These are phyloP conservation scores for Meyerozyma athensensis DNA, from an alignment of 1,139 yeast species.

Conservation along the genomic window DNA sequence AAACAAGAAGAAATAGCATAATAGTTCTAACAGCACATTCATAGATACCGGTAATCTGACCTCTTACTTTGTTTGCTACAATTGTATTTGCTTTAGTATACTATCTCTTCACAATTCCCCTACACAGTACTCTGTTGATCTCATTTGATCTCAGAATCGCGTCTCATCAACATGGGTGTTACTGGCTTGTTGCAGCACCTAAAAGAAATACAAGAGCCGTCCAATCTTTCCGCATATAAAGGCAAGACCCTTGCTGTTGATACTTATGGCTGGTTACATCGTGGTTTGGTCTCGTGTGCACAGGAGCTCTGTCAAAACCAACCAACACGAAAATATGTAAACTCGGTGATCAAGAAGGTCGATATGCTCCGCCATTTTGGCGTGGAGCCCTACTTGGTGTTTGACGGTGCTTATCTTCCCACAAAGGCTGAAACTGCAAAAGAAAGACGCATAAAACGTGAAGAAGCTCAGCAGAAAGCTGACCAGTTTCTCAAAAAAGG, in stretches of 20 bases:
- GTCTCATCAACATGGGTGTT: conserved; percentile 56
- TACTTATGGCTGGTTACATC: conserved; percentile 95
- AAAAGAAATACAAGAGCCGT: conserved; percentile 63
- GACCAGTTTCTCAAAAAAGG: conserved; percentile 46
- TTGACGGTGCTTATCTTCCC: conserved; percentile 87
- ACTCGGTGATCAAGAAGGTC: conserved; percentile 57
- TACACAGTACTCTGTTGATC: too few species aligned
- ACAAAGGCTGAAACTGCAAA: conserved; percentile 72
- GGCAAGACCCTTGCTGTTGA: conserved; percentile 88
- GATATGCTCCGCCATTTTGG: conserved; percentile 63
- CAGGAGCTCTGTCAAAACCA: conserved; percentile 69
- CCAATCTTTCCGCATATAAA: conserved; percentile 53
- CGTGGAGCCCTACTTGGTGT: conserved; percentile 81
- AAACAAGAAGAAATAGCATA: conserved; percentile 17
- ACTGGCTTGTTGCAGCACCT: conserved; percentile 71
- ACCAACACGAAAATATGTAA: conserved; percentile 65
- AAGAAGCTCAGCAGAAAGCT: conserved; percentile 55
- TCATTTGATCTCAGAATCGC: too few species aligned
- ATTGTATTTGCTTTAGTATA: neutral
- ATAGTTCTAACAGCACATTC: too few species aligned
- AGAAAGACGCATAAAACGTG: conserved; percentile 55
- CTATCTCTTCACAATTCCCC: neutral
- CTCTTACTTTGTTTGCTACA: too few species aligned
- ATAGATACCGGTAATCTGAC: too few species aligned
- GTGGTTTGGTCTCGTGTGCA: conserved; percentile 80